Conservation (phyloP, 352 stramenopile genomes). For the Phytophthora cajani region DNA sequence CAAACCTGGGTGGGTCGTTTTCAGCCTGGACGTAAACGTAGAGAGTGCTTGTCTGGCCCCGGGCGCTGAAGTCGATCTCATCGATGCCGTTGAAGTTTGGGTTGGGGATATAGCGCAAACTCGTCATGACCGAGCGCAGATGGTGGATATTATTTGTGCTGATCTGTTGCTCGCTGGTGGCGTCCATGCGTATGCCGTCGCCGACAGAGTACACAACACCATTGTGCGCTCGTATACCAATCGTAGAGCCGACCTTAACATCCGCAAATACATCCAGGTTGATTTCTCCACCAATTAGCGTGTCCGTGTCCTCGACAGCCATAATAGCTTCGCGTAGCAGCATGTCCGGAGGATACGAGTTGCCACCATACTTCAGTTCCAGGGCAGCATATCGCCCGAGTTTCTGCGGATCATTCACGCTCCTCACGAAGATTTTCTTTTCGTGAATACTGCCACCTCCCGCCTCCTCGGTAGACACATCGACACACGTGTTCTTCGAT, state of each 20-base stretch:
- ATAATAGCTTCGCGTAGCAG: constrained; percentile 15
- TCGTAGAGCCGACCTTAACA: neutral
- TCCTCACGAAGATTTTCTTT: constrained; percentile 30
- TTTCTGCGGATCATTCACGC: constrained; percentile 31
- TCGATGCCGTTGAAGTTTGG: constrained; percentile 38
- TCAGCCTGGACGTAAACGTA: constrained; percentile 47
- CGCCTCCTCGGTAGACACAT: neutral
- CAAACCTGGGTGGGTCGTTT: constrained; percentile 35
- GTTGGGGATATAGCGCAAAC: constrained; percentile 26
- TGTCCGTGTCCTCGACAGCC: constrained; percentile 22
- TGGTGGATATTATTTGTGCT: neutral
- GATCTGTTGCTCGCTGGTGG: constrained; percentile 18
- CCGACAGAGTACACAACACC: constrained; percentile 15
- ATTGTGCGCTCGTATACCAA: constrained; percentile 24
- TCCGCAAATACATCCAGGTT: constrained; percentile 16
- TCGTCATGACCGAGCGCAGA: constrained; percentile 18
- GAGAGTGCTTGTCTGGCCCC: constrained; percentile 21
- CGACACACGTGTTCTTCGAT: constrained; percentile 10
- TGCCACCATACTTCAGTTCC: constrained; percentile 16
- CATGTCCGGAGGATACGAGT: constrained; percentile 14
- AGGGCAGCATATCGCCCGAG: constrained; percentile 15
- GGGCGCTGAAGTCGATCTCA: constrained; percentile 23
- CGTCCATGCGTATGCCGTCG: constrained; percentile 6
- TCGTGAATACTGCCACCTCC: constrained; percentile 15
- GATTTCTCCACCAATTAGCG: constrained; percentile 21